Base-by-base conservation (phyloP, 2,329 filamentous ascomycete species). In the Ilyonectria mors-panacis region DNA sequence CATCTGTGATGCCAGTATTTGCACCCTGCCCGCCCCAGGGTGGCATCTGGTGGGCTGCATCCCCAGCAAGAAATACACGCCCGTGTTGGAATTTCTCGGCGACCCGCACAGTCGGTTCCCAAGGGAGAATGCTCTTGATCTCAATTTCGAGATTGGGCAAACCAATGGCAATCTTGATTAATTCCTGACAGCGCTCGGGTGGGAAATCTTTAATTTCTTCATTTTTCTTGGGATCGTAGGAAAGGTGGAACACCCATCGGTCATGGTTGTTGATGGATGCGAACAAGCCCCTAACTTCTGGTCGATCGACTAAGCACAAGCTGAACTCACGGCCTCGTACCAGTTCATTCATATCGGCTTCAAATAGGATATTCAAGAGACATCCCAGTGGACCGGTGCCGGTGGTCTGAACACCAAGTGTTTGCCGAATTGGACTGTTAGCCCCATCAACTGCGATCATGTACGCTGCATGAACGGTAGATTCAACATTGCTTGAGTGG, bases 261-360 rank as follows among this genome's bases (percentile, higher is more conserved):
- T 59, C 45, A 9, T 21, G 21, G n/a, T 59, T 59, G 57, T 59
- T 51, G 44, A 59, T 59, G 15, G 57, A 59, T 17, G 57, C 47
- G 17, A 59, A 59, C 19, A 59, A 51, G 12, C 57, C 57, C 2
- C 17, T 42, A 9, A 59, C 57, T 30, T 51, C 57, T 2, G 57
- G 57, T 19, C 57, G 33, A 3, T 59, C 19, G 9, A 59, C 45
- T 7, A 21, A 13, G 4, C 57, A 59, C 4, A 59, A 17, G n/a
- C 57, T 59, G 17, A 59, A 59, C 10, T 59, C 45, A 6, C 57
- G 57, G 7, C 57, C 57, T 7, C 57, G 57, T 12, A 59, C 57
- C 33, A 50, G 17, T 15, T 59, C 57, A 4, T 30, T 42, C 33
- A 59, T 26, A 42, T 59, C 57, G 4, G 45, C 57, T 19, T 50